phyloP scores from a whole-genome alignment of 768 basidiomycete genomes.

The Lactarius quietus region DNA sequence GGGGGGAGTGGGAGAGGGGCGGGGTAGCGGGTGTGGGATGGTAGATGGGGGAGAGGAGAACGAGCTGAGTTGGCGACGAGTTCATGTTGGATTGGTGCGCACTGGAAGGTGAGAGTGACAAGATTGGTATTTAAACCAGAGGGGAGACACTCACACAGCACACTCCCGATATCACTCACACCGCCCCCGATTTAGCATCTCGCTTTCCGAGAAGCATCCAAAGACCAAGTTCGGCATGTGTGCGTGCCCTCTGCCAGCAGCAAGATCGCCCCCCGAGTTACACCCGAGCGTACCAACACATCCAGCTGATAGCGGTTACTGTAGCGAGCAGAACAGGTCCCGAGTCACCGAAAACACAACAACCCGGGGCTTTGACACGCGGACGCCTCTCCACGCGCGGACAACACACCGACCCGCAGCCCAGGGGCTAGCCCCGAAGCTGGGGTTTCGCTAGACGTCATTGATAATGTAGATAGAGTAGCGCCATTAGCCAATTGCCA shows the following conservation, averaged over 20 bases:
- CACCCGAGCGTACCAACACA: background rate
- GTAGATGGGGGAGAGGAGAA: constrained; percentile 20
- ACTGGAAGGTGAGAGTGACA: background rate
- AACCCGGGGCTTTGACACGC: background rate
- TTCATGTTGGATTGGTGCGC: background rate
- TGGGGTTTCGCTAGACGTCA: constrained; percentile 9
- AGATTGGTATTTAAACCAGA: constrained; percentile 22
- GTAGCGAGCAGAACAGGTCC: constrained; percentile 13
- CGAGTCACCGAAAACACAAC: constrained; percentile 12
- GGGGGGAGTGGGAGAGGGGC: constrained; percentile 17
- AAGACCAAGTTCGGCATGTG: background rate
- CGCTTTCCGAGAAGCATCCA: background rate
- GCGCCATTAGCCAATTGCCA: background rate
- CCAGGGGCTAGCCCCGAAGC: constrained; percentile 1
- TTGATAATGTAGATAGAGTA: constrained; percentile 20
- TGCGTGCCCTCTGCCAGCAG: background rate
- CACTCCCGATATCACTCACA: background rate
- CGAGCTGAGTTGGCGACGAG: constrained; percentile 1
- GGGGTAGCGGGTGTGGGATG: constrained; percentile 14
- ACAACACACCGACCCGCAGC: constrained; percentile 16
- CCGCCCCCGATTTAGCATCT: background rate
- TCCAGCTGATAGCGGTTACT: background rate
- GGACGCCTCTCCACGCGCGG: background rate
- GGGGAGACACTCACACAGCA: background rate
- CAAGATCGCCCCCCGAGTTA: constrained; percentile 2